Evolutionary conservation across 371 early-diverging fungal genomes (phyloP), one percentile per base, ranked within the genome.

Genomic region (Rhizopus delemar): DNA sequence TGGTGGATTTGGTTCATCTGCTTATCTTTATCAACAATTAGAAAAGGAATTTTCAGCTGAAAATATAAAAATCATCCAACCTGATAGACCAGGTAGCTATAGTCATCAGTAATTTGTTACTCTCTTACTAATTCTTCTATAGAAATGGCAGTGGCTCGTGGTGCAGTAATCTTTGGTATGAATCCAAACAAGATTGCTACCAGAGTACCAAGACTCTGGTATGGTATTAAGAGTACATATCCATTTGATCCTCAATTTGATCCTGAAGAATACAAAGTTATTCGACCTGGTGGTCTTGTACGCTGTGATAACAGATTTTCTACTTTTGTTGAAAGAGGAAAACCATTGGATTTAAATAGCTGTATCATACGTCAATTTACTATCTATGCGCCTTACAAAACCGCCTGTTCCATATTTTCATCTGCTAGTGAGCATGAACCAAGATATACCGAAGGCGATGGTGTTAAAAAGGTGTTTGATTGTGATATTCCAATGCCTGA

Each of bases 401-500:
- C 83, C 6, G 81, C 76, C 12, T 85, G 83, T 48, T 78, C 85
- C 12, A 66, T 85, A 32, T 85, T 65, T 62, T 79, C 80, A 7
- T 78, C 82, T 32, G 78, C 74, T 34, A 77, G 77, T 7, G 74
- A 78, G 43, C 69, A 70, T 7, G 81, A 83, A 54, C 85, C 85
- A 13, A 73, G 83, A 32, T 85, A 83, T 49, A 78, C 77, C 16
- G 43, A 38, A 8, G 46, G 16, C 32, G 59, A 50, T 3, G 74
- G 72, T 50, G 80, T 85, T 5, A 70, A 71, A 48, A 81, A 78
- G 55, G 66, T 85, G n/a, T 82, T 81, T 53, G 80, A 85, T 56
- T 83, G 83, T 71, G 76, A 77, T 57, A 81, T 85, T 33, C 83
- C 85, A 9, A 85, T 85, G 85, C 82, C 82, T 3, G 68, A 67